phyloP scores from a whole-genome alignment of 805 yeast species.

The Yamadazyma sp. region DNA sequence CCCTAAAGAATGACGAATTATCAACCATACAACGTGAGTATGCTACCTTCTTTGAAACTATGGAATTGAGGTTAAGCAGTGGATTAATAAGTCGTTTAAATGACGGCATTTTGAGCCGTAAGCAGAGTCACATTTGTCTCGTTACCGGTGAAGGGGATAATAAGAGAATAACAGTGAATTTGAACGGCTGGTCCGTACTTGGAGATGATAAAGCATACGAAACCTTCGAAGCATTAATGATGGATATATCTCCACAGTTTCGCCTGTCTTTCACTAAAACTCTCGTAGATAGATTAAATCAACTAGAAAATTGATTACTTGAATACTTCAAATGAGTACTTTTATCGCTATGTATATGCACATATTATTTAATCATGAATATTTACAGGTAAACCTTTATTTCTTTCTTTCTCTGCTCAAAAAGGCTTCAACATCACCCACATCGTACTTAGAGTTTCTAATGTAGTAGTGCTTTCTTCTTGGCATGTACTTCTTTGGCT shows the following conservation, averaged over 20 bases:
- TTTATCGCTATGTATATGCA: not conserved
- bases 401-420: slow-evolving; percentile 24
- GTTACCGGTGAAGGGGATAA: slow-evolving; percentile 18
- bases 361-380: slow-evolving; percentile 1
- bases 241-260: slow-evolving; percentile 24
- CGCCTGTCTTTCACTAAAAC: slow-evolving; percentile 19
- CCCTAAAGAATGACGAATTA: slow-evolving; percentile 21
- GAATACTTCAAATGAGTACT: too few species aligned
- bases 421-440: slow-evolving; percentile 59
- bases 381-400: slow-evolving; percentile 6
- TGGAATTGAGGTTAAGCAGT: slow-evolving; percentile 12
- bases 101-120: slow-evolving; percentile 5
- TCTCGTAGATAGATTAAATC: slow-evolving; percentile 19
- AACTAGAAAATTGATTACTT: slow-evolving; percentile 9
- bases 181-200: slow-evolving; percentile 29
- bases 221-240: slow-evolving; percentile 35
- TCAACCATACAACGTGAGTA: slow-evolving; percentile 22
- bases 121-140: slow-evolving; percentile 10
- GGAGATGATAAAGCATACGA: slow-evolving; percentile 19
- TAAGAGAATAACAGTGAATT: slow-evolving; percentile 23
- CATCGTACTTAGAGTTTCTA: slow-evolving; percentile 75
- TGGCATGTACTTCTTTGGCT: slow-evolving; percentile 66
- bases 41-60: slow-evolving; percentile 18
- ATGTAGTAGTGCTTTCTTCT: slow-evolving; percentile 90
- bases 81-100: slow-evolving; percentile 1